Base-by-base conservation (phyloP, 2,329 filamentous ascomycete genomes). In the Pestalotiopsis sp. region DNA sequence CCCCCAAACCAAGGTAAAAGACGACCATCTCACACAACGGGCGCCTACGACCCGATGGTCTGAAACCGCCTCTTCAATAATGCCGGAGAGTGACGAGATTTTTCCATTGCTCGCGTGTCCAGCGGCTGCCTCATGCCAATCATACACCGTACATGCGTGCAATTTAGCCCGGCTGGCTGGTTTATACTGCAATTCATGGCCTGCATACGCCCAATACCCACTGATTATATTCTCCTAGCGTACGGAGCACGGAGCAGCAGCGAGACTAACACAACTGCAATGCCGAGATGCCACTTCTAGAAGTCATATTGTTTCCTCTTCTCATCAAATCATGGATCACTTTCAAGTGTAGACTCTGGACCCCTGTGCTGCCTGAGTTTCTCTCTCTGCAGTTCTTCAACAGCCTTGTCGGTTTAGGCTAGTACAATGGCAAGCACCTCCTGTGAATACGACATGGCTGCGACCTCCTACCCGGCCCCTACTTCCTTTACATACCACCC, bases 51-150 rank as follows among this genome's bases (percentile, higher is more conserved):
- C 62, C 76, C 76, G 76, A 74, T 39, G 69, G 59, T 65, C 72
- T 77, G 76, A 78, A 78, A 78, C 76, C 72, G 68, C 67, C 66
- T 68, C 61, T 27, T 70, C 25, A 67, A 70, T 68, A 72, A 52
- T 74, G 71, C 74, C 75, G 73, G 70, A 66, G 7, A 67, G 3
- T 57, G 20, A 56, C 67, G 7, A 27, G 31, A 36, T 36, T 36
- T 6, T 20, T 31, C 41, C 67, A 13, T 52, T n/a, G 20, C 23
- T 23, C 23, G 23, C 23, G 23, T 23, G 23, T 23, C 23, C n/a
- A 25, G 27, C 56, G 4, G 57, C 27, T 38, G 31, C 25, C 63
- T 57, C 41, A 45, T 45, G n/a, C 36, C 23, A 27, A 25, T 59
- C 57, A 31, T 6, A 12, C 25, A 4, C 23, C 12, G 25, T 27